Base-by-base conservation (phyloP, 192 early-diverging fungal genomes). In the Endogone sp. region DNA sequence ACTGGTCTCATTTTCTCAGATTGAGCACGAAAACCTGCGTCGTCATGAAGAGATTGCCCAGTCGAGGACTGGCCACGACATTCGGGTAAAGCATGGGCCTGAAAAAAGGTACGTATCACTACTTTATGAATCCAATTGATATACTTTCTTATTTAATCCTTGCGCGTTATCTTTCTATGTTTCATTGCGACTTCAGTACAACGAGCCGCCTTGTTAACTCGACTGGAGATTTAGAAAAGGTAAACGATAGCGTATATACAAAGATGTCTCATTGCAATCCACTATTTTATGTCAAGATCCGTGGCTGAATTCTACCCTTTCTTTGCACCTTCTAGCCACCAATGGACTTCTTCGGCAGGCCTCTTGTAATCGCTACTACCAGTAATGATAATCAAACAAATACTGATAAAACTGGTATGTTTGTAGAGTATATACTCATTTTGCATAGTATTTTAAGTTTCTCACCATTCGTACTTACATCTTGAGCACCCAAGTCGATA, bases 321-420 rank as follows among this genome's bases (percentile, higher is more conserved):
- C n/a, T n/a, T n/a, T n/a, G n/a, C n/a, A n/a, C n/a, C n/a, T n/a
- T n/a, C n/a, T 30, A 78, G 32, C 32, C 64, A 2, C 61, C 82
- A 8, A 74, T 76, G 4, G 94, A 96, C 73, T 96, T 96, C 75
- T 96, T 94, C 76, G 94, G 94, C 29, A 81, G 94, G 11, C 66
- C 76, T n/a, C 81, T 93, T n/a, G n/a, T n/a, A n/a, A n/a, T n/a
- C 67, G 9, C 37, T 6, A 49, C 37, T 49, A 49, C 37, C 37
- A 49, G 1, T 16, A 49, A 49, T 49, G 16, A 6, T 6, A 6
- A 49, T 16, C 11, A 63, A 22, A n/a, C 65, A 65, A 29, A 57
- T 62, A 64, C n/a, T n/a, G n/a, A 66, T 56, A 67, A 60, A 3
- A 56, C 30, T 49, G 71, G 32, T 28, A 71, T 63, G 65, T 49